Evolutionary conservation across 805 yeast species (phyloP).

Genomic region (Candida sphagnicola): DNA sequence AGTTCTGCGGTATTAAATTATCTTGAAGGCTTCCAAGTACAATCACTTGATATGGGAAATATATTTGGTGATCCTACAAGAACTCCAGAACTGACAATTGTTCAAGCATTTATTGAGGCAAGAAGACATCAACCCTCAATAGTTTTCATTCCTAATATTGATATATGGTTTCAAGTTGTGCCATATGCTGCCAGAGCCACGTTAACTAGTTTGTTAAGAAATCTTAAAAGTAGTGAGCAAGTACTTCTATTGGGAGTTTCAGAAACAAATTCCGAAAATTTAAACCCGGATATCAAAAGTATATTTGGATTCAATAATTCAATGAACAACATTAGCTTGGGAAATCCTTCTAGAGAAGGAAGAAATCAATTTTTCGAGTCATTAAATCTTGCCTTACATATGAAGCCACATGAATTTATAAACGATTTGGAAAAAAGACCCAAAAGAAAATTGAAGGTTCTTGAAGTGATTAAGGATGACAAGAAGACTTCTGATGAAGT

Average conservation of each 20-base stretch:
- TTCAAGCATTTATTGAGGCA: conserved; percentile 83
- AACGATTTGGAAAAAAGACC: conserved; percentile 60
- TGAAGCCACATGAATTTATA: conserved; percentile 69
- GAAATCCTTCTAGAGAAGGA: conserved; percentile 42
- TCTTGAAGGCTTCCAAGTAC: conserved; percentile 87
- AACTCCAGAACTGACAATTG: conserved; percentile 78
- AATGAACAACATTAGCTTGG: conserved; percentile 44
- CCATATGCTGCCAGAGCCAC: conserved; percentile 70
- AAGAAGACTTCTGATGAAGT: conserved; percentile 15
- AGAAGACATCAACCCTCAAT: conserved; percentile 87
- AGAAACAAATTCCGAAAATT: conserved; percentile 40
- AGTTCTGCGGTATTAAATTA: conserved; percentile 77
- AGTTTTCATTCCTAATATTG: conserved; percentile 76
- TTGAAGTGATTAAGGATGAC: conserved; percentile 25
- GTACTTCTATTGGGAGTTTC: conserved; percentile 73
- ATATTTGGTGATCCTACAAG: conserved; percentile 74
- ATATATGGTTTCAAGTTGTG: conserved; percentile 68
- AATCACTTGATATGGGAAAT: conserved; percentile 75
- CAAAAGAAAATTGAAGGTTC: conserved; percentile 40
- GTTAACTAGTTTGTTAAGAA: conserved; percentile 62
- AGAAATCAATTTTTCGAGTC: conserved; percentile 53
- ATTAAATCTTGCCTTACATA: conserved; percentile 49
- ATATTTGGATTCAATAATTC: conserved; percentile 53
- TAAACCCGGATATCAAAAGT: conserved; percentile 44
- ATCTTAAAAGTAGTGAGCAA: conserved; percentile 67